Conservation (phyloP, 257 asterid species). For the Orobanche coerulescens region DNA sequence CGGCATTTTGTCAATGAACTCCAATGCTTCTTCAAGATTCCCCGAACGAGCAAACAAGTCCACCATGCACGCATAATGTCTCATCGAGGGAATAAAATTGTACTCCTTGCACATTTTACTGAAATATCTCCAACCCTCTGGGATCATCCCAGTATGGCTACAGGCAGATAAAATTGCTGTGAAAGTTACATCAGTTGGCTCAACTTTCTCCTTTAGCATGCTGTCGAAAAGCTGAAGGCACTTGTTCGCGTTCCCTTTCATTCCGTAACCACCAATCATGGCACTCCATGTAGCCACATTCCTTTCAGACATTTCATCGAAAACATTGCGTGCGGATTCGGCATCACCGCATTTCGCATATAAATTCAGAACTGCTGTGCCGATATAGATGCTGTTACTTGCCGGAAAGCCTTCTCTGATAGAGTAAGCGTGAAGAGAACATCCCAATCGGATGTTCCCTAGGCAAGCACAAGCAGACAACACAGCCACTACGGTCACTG, state of each 20-base stretch:
- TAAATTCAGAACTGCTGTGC: conserved; percentile 47
- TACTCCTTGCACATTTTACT: conserved; percentile 31
- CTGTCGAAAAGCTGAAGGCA: conserved; percentile 33
- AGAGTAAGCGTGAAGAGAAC: conserved; percentile 40
- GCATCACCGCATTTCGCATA: conserved; percentile 61
- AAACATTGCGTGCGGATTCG: conserved; percentile 36
- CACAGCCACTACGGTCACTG: conserved; percentile 41
- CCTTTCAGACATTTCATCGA: conserved; percentile 43
- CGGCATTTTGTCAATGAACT: conserved; percentile 45
- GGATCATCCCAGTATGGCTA: conserved; percentile 43
- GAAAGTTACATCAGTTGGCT: conserved; percentile 49
- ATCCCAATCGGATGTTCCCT: conserved; percentile 37
- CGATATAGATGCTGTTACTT: conserved; percentile 31
- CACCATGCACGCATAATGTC: conserved; percentile 57
- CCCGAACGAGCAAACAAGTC: conserved; percentile 55
- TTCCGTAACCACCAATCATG: conserved; percentile 53
- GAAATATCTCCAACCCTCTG: conserved; percentile 50
- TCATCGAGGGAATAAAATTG: conserved; percentile 30
- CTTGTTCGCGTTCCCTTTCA: conserved; percentile 39
- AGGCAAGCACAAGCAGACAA: conserved; percentile 42
- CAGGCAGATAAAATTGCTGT: conserved; percentile 44
- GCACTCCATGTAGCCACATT: conserved; percentile 47
- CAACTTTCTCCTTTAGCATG: conserved; percentile 38
- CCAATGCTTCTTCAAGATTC: conserved; percentile 42
- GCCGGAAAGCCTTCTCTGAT: conserved; percentile 36